Percentiles rank a stretch among this genome's conserved stretches.
phyloP scores from a whole-genome alignment of 139 green algal species.

The Zygnema cylindricum region DNA sequence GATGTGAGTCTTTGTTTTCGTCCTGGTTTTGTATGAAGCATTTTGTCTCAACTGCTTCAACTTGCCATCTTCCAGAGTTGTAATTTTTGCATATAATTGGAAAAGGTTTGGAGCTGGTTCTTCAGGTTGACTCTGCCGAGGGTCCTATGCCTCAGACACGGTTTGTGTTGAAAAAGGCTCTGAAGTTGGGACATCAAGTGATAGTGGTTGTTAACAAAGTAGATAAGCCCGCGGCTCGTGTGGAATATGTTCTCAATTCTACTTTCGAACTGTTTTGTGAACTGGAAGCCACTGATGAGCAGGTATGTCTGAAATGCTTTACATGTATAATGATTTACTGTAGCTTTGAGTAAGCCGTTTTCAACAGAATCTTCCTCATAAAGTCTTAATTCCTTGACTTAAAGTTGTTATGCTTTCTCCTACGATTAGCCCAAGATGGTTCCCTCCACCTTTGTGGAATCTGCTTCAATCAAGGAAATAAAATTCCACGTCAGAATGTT shows the following conservation, averaged over 20 bases:
- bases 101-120: background rate
- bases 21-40: conserved; percentile 11
- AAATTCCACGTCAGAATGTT: too few species aligned
- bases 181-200: conserved; percentile 93
- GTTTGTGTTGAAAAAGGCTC: conserved; percentile 97
- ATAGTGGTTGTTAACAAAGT: conserved; percentile 99
- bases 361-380: too few species aligned
- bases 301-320: conserved; percentile 62
- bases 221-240: conserved; percentile 71
- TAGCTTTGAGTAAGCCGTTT: too few species aligned
- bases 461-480: too few species aligned
- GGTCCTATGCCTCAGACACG: conserved; percentile 93
- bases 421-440: too few species aligned
- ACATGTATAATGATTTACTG: too few species aligned
- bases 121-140: conserved; percentile 91
- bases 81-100: background rate
- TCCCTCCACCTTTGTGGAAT: too few species aligned
- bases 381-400: too few species aligned
- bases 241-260: conserved; percentile 66
- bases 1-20: background rate
- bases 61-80: too few species aligned
- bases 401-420: too few species aligned
- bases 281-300: conserved; percentile 91
- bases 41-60: too few species aligned
- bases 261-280: conserved; percentile 98